These are phyloP conservation scores for Aquilaria sinensis DNA, from an alignment of 345 rosid species.

Conservation along the genomic window DNA sequence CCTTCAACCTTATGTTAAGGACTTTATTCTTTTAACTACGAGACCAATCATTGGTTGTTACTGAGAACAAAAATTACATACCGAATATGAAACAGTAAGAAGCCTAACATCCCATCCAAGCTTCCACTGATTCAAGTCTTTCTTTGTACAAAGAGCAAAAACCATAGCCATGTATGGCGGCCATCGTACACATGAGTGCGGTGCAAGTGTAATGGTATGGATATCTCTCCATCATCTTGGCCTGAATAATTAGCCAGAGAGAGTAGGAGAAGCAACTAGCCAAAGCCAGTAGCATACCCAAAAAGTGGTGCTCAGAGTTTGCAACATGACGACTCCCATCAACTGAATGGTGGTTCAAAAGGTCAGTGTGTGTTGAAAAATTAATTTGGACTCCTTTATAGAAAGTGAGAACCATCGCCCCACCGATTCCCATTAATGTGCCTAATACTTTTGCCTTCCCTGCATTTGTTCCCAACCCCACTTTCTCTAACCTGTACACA, in stretches of 20 bases:
- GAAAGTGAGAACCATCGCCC: constrained; percentile 54
- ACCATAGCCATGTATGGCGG: constrained; percentile 21
- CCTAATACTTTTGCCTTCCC: constrained; percentile 50
- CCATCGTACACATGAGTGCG: constrained; percentile 35
- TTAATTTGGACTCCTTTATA: constrained; percentile 41
- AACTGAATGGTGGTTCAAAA: constrained; percentile 3
- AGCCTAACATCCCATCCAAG: constrained; percentile 43
- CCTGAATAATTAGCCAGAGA: constrained; percentile 32
- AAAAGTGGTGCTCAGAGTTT: constrained; percentile 6
- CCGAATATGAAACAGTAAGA: constrained; percentile 29
- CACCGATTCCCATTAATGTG: constrained; percentile 41
- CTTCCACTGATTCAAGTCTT: constrained; percentile 31
- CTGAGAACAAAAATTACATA: neutral
- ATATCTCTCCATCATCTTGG: constrained; percentile 27
- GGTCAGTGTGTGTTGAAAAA: constrained; percentile 28
- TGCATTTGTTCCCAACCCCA: constrained; percentile 19
- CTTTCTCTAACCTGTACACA: constrained; percentile 32
- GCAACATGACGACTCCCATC: constrained; percentile 14
- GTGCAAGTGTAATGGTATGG: constrained; percentile 37
- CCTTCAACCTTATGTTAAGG: neutral
- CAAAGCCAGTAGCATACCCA: constrained; percentile 23
- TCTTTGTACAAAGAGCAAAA: constrained; percentile 24
- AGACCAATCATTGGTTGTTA: too few relatives aligned
- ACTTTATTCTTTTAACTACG: neutral
- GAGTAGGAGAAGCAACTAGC: constrained; percentile 19